Evolutionary conservation across 495 filamentous ascomycete species (phyloP).

Genomic region (Aspergillus leporis): DNA sequence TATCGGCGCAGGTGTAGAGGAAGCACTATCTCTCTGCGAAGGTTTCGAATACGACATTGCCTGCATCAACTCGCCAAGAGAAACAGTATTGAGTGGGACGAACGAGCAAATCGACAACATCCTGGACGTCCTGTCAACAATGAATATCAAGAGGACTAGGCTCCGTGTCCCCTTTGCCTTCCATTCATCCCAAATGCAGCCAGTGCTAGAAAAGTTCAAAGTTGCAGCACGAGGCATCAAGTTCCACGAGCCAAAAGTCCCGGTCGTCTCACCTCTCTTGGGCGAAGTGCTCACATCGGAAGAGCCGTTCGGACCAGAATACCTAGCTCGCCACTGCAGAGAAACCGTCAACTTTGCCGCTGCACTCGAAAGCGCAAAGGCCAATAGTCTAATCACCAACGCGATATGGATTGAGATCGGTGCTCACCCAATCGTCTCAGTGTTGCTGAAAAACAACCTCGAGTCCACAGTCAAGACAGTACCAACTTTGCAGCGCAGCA

Average conservation of each 20-base stretch:
- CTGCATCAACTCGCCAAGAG: constrained; percentile 52
- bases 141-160: constrained; percentile 65
- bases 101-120: constrained; percentile 52
- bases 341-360: constrained; percentile 74
- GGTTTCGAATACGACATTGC: constrained; percentile 44
- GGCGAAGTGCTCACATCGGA: constrained; percentile 56
- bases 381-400: background rate
- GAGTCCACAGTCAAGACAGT: constrained; percentile 35
- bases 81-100: constrained; percentile 53
- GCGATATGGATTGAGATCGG: constrained; percentile 39
- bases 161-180: constrained; percentile 78
- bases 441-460: constrained; percentile 22
- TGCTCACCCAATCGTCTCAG: constrained; percentile 30
- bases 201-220: constrained; percentile 66
- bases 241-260: constrained; percentile 62
- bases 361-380: constrained; percentile 44
- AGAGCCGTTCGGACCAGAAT: constrained; percentile 54
- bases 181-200: constrained; percentile 80
- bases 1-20: constrained; percentile 38
- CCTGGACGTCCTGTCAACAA: constrained; percentile 52
- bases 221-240: constrained; percentile 52
- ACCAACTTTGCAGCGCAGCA: constrained; percentile 42
- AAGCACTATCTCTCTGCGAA: constrained; percentile 32
- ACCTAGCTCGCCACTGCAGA: constrained; percentile 67
- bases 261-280: constrained; percentile 70